A percentile compares a stretch with the other conserved stretches of the same genome.
Evolutionary conservation across 352 stramenopile genomes (phyloP).

Genomic region (Phytopythium kandeliae): DNA sequence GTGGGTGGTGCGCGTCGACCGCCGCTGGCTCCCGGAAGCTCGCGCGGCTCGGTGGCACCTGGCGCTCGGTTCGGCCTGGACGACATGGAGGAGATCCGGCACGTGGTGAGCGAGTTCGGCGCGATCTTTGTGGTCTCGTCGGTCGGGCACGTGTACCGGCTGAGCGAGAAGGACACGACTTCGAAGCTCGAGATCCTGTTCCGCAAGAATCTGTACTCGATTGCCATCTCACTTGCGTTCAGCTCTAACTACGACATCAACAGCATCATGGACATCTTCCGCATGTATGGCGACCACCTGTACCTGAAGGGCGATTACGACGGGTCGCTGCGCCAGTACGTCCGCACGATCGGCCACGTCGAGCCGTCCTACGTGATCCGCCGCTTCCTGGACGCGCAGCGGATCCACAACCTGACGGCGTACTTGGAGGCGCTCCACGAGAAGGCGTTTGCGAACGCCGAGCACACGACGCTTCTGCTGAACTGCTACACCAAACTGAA

Average conservation of each 20-base stretch:
- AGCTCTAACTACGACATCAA: conserved; percentile 92
- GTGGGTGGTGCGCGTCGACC: conserved; percentile 17
- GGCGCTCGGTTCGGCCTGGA: conserved; percentile 77
- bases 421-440: conserved; percentile 96
- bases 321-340: conserved; percentile 96
- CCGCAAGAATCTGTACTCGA: conserved; percentile 96
- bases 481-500: conserved; percentile 96
- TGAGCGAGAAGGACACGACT: conserved; percentile 93
- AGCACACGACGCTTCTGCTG: conserved; percentile 92
- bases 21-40: conserved; percentile 20
- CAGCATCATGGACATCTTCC: conserved; percentile 95
- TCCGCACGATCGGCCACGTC: conserved; percentile 94
- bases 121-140: conserved; percentile 86
- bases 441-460: conserved; percentile 86
- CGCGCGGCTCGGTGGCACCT: conserved; percentile 15
- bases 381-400: conserved; percentile 96
- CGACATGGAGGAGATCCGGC: conserved; percentile 84
- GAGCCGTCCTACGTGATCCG: conserved; percentile 98
- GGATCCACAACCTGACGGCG: conserved; percentile 94
- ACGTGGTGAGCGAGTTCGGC: conserved; percentile 83
- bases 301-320: conserved; percentile 97
- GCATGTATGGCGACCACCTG: conserved; percentile 97
- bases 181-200: conserved; percentile 97
- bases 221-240: conserved; percentile 96
- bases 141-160: conserved; percentile 85